A percentile compares a stretch with the other conserved stretches of the same genome.
Conservation (phyloP, 768 basidiomycete species). For the Russula dissimulans region DNA sequence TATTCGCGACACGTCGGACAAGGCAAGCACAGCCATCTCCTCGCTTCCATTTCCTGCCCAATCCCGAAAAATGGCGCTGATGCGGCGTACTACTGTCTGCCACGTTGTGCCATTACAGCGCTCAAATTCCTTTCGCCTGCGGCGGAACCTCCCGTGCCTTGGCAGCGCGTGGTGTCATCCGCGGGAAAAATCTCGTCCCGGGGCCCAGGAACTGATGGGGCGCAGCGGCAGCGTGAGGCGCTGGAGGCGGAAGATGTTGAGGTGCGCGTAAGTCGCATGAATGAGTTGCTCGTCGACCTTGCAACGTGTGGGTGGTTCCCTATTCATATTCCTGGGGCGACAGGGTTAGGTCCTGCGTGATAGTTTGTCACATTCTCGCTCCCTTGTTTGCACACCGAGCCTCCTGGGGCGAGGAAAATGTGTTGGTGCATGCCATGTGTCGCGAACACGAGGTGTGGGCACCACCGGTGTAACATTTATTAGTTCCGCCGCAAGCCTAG, state of each 20-base stretch:
- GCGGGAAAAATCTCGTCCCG: constrained; percentile 72
- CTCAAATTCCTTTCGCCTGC: constrained; percentile 62
- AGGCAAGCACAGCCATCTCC: constrained; percentile 33
- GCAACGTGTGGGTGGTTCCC: constrained; percentile 63
- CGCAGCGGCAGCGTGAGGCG: constrained; percentile 62
- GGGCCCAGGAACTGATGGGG: constrained; percentile 75
- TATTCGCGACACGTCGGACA: constrained; percentile 79
- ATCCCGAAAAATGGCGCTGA: neutral
- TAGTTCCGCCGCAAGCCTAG: too few relatives aligned
- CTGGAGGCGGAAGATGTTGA: constrained; percentile 79
- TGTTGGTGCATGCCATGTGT: neutral
- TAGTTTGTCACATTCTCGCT: neutral
- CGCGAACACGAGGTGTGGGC: neutral
- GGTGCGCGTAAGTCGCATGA: constrained; percentile 47
- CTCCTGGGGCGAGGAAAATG: neutral
- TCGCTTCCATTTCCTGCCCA: neutral
- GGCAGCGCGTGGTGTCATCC: constrained; percentile 69
- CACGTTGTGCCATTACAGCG: constrained; percentile 34
- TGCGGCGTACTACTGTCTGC: too few relatives aligned
- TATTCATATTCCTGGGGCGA: constrained; percentile 28
- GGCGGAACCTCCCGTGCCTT: constrained; percentile 60
- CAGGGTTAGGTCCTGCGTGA: neutral
- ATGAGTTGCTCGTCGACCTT: constrained; percentile 52
- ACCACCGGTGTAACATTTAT: too few relatives aligned
- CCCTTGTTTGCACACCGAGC: neutral